Percentiles rank a stretch among this genome's conserved stretches.
Conservation (phyloP, 2,329 filamentous ascomycete species). For the Huntiella decipiens region DNA sequence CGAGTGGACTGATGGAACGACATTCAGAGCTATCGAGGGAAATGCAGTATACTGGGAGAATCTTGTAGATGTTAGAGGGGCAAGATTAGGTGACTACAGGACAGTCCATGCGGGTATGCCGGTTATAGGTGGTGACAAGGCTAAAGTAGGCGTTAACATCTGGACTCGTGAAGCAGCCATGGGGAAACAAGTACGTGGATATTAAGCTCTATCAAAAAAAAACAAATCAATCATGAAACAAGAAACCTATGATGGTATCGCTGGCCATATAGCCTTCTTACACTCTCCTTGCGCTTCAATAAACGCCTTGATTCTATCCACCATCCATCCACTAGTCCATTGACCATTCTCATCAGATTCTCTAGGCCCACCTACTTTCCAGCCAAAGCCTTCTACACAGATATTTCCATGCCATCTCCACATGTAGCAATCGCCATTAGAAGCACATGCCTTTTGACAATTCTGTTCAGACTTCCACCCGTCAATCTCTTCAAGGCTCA, state of each 20-base stretch:
- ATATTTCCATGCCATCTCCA: conserved; percentile 22
- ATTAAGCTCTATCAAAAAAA: conserved; percentile 1
- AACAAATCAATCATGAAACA: not conserved
- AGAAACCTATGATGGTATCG: conserved; percentile 5
- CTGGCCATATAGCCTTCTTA: conserved; percentile 18
- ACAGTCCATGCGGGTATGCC: conserved; percentile 29
- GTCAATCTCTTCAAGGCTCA: conserved; percentile 20
- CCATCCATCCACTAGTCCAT: conserved; percentile 23
- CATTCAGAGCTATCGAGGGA: conserved; percentile 27
- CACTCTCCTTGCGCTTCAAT: conserved; percentile 19
- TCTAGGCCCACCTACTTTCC: conserved; percentile 23
- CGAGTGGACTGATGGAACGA: conserved; percentile 27
- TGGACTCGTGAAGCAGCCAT: conserved; percentile 28
- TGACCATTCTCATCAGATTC: conserved; percentile 18
- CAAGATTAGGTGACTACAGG: conserved; percentile 21
- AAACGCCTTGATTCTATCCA: conserved; percentile 23
- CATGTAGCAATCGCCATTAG: conserved; percentile 21
- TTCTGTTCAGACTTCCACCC: conserved; percentile 24
- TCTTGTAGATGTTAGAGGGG: conserved; percentile 19
- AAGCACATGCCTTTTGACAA: conserved; percentile 27
- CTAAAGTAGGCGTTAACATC: conserved; percentile 33
- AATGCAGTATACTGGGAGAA: conserved; percentile 33
- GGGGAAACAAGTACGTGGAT: conserved; percentile 5
- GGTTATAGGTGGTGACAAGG: conserved; percentile 26
- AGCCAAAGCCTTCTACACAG: conserved; percentile 20